Evolutionary conservation across 805 yeast species (phyloP), one percentile per base, ranked within the genome.

Genomic region (Candida maris): DNA sequence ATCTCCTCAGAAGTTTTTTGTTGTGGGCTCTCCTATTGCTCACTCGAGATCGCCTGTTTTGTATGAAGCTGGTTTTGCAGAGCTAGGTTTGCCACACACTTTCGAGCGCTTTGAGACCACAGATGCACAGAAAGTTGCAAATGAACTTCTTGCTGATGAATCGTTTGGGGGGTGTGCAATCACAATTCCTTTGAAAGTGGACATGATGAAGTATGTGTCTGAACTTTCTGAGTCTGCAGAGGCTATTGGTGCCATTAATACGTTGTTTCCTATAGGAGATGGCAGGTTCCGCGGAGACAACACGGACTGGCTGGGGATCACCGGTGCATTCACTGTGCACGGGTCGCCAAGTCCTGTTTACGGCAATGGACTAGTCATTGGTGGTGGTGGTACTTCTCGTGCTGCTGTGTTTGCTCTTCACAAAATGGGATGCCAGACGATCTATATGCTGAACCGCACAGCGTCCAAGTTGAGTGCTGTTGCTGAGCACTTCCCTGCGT

Each of bases 301-400:
- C 65, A 93, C 99, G 28, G 99, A 93, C 59, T 93, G 96, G 95
- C 64, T 78, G 32, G 99, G 98, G 8, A 85, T 93, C 48, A 68
- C 67, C 30, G 74, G 81, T 42, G 75, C 96, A 2, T 77, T 88
- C 48, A 56, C 64, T 14, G 62, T 71, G 42, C 69, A 71, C 39
- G 95, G 95, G 26, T 79, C 78, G 27, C 75, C 80, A 27, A 61
- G 62, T 27, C 51, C 53, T 20, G 38, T 47, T 12, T 48, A 44
- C 3, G 65, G 70, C 9, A 64, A 72, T 39, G 97, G 96, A 21
- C 64, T 89, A 41, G 83, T 93, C 30, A 69, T 93, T 46, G 99
- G 99, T 34, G 96, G 96, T 15, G 99, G 99, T 27, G 99, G 99
- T 29, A 89, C 99, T 18, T 81, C 96, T 1, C 75, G 96, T 53